Evolutionary conservation across 2,329 filamentous ascomycete species (phyloP).

Genomic region (Lachnellula arida): DNA sequence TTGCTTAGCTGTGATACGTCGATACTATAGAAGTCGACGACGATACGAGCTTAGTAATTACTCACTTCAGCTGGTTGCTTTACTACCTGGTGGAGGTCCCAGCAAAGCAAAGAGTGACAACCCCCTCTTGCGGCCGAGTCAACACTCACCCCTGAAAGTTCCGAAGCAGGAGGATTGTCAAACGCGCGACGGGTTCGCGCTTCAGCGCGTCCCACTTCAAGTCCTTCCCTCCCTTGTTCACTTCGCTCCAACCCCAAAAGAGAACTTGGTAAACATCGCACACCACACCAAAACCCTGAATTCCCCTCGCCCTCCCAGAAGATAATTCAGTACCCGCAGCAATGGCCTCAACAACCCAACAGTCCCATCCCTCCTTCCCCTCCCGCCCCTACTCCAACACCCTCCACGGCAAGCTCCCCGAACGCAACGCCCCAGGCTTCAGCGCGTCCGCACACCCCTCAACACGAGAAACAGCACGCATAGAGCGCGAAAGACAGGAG

Average conservation of each 20-base stretch:
- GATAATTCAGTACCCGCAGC: neutral
- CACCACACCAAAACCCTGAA: neutral
- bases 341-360: slow-evolving; percentile 41
- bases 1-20: neutral
- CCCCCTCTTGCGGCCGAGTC: neutral
- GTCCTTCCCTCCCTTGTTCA: neutral
- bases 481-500: slow-evolving; percentile 35
- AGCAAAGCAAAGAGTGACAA: neutral
- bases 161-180: neutral
- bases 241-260: neutral
- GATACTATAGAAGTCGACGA: too few species aligned
- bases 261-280: neutral
- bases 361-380: slow-evolving; percentile 48
- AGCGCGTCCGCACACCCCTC: slow-evolving; percentile 33
- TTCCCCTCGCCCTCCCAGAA: neutral
- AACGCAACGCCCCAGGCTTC: slow-evolving; percentile 37
- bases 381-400: slow-evolving; percentile 31
- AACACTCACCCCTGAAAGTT: neutral
- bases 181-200: neutral
- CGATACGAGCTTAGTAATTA: too few species aligned
- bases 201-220: neutral
- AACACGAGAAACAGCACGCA: slow-evolving; percentile 35
- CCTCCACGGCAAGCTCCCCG: slow-evolving; percentile 48
- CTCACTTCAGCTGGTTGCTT: too few species aligned
- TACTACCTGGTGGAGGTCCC: neutral